phyloP scores from a whole-genome alignment of 2,329 filamentous ascomycete species.

The Alternaria burnsii region DNA sequence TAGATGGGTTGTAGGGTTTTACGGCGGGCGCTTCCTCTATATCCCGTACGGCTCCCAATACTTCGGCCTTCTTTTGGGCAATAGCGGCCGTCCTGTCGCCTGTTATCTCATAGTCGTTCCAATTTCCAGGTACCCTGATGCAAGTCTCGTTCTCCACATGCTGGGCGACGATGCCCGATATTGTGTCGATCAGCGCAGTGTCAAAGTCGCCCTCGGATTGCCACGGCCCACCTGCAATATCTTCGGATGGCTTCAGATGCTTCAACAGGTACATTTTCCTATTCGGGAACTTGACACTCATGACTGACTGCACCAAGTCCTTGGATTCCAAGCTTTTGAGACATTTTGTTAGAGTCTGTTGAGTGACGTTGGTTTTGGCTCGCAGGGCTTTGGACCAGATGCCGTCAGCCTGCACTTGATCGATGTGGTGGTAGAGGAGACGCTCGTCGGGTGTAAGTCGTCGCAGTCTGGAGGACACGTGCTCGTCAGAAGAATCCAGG shows the following conservation, averaged over 20 bases:
- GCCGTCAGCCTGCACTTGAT: slow-evolving; percentile 82
- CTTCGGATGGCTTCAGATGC: slow-evolving; percentile 82
- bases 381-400: slow-evolving; percentile 92
- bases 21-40: slow-evolving; percentile 46
- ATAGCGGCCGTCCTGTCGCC: slow-evolving; percentile 48
- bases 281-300: slow-evolving; percentile 87
- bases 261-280: slow-evolving; percentile 97
- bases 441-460: slow-evolving; percentile 73
- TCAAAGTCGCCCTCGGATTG: slow-evolving; percentile 92
- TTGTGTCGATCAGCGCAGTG: slow-evolving; percentile 81
- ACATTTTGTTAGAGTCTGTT: slow-evolving; percentile 79
- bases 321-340: slow-evolving; percentile 85
- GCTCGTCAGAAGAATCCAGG: slow-evolving; percentile 18
- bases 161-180: slow-evolving; percentile 77
- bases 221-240: slow-evolving; percentile 93
- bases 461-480: slow-evolving; percentile 41
- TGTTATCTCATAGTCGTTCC: slow-evolving; percentile 49
- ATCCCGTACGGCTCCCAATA: slow-evolving; percentile 36
- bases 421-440: slow-evolving; percentile 88
- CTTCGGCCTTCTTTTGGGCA: slow-evolving; percentile 48
- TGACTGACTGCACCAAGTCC: slow-evolving; percentile 85
- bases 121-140: slow-evolving; percentile 61
- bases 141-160: slow-evolving; percentile 77
- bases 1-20: slow-evolving; percentile 33
- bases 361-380: slow-evolving; percentile 80